phyloP scores from a whole-genome alignment of 148 eudicot genomes.

The Spergularia marina region DNA sequence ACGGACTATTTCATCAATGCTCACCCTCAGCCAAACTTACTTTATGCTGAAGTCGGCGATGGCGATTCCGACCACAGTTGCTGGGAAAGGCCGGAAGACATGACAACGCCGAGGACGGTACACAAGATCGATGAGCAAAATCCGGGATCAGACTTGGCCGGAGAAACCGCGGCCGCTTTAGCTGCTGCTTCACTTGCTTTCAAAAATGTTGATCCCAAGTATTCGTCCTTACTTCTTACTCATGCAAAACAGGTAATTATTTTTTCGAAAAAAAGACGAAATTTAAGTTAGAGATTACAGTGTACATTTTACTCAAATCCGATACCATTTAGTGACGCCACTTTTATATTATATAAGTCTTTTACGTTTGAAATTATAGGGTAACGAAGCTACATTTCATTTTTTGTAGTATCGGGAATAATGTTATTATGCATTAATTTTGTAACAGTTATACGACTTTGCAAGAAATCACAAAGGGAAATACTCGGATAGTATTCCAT shows the following conservation, averaged over 20 bases:
- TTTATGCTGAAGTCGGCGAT: slow-evolving; percentile 33
- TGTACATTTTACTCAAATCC: too few species aligned
- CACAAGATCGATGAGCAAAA: slow-evolving; percentile 31
- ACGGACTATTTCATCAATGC: slow-evolving; percentile 64
- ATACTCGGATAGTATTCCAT: slow-evolving; percentile 45
- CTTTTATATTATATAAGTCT: too few species aligned
- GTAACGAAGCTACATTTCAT: neutral
- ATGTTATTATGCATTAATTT: neutral
- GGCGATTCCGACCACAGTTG: slow-evolving; percentile 43
- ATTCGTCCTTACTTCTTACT: slow-evolving; percentile 33
- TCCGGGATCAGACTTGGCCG: slow-evolving; percentile 60
- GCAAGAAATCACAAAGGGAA: slow-evolving; percentile 36
- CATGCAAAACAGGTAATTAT: slow-evolving; percentile 39
- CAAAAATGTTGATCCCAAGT: slow-evolving; percentile 17
- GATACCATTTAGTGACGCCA: too few species aligned
- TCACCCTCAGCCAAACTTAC: slow-evolving; percentile 30
- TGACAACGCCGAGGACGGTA: slow-evolving; percentile 46
- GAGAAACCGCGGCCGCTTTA: slow-evolving; percentile 47
- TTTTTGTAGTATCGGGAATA: neutral
- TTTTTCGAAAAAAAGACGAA: too few species aligned
- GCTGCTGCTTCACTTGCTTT: slow-evolving; percentile 50
- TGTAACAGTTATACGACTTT: slow-evolving; percentile 39
- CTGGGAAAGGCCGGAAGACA: slow-evolving; percentile 61
- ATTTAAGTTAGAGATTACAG: too few species aligned
- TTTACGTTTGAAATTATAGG: too few species aligned